Evolutionary conservation across 2,329 filamentous ascomycete genomes (phyloP), one percentile per base, ranked within the genome.

Genomic region (Alternaria angustiovoidea): DNA sequence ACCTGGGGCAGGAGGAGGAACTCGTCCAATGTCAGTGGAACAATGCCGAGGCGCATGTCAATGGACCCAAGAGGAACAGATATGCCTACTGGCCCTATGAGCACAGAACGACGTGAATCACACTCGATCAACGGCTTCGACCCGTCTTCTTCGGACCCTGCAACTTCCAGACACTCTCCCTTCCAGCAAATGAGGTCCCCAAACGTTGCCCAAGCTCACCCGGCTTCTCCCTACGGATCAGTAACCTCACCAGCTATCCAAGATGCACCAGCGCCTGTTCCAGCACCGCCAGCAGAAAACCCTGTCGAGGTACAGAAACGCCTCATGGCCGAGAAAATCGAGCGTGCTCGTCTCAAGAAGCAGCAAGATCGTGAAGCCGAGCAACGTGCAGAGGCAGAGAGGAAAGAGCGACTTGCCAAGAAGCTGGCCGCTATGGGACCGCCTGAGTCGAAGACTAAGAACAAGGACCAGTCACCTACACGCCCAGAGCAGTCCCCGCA

Each of bases 21-120:
- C 59, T 97, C 94, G 16, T 98, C 94, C 2, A 96, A 93, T 72
- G 90, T 96, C 41, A 97, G 94, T 76, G 93, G 92, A 56, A 91
- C 91, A 60, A 96, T 93, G 76, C 85, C 85, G 68, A 86, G 90
- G 67, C 87, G 90, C 34, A 84, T 86, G 81, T 89, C 87, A 1
- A 81, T 85, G 66, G 81, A 82, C 63, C 82, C 82, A 63, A 76
- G 79, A 57, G 82, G 82, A 53, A 77, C 80, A 22, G 75, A 78
- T 54, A 65, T 73, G 41, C 71, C 75, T 12, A 67, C 47, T 44
- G 62, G 69, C 20, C 67, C 72, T 14, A 62, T 73, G 59, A 67
- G 65, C 44, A 64, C 70, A 30, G 74, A 75, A 44, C 74, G 71
- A 57, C 69, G 75, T 12, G 74, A 67, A 51, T 73, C 71, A 3